phyloP scores from a whole-genome alignment of 371 early-diverging fungal species.

The Mucor sp. region DNA sequence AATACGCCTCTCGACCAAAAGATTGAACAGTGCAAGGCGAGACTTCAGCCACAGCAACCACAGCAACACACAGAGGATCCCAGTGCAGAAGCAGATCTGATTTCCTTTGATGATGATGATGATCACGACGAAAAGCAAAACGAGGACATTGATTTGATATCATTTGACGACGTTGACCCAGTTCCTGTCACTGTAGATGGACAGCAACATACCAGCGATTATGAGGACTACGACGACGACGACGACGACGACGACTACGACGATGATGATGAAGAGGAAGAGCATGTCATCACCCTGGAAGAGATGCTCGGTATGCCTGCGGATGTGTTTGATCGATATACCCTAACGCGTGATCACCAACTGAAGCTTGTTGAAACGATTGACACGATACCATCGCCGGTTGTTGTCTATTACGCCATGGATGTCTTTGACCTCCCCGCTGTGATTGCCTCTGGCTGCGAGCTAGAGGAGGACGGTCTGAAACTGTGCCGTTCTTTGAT shows the following conservation, averaged over 20 bases:
- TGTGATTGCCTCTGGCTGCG: conserved; percentile 25
- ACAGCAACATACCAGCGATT: conserved; percentile 4
- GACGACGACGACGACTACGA: conserved; percentile 13
- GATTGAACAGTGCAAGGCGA: neutral
- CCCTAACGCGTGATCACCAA: conserved; percentile 23
- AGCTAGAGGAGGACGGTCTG: conserved; percentile 34
- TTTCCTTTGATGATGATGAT: conserved; percentile 31
- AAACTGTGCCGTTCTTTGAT: conserved; percentile 27
- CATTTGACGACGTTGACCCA: conserved; percentile 26
- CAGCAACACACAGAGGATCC: neutral
- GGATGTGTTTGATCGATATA: neutral
- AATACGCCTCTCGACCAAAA: conserved; percentile 23
- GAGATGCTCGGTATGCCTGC: conserved; percentile 14
- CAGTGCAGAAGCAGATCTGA: conserved; percentile 27
- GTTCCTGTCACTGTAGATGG: too few species aligned
- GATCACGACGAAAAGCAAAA: neutral
- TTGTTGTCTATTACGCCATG: conserved; percentile 33
- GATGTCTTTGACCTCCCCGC: conserved; percentile 24
- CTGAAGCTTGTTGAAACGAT: conserved; percentile 19
- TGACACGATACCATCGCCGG: conserved; percentile 50
- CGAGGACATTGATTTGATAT: conserved; percentile 26
- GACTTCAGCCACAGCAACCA: conserved; percentile 6
- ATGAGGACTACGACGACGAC: conserved; percentile 10
- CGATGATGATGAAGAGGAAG: conserved; percentile 17
- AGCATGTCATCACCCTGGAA: conserved; percentile 5